phyloP scores from a whole-genome alignment of 2,329 filamentous ascomycete genomes.

The Cercospora janseana region DNA sequence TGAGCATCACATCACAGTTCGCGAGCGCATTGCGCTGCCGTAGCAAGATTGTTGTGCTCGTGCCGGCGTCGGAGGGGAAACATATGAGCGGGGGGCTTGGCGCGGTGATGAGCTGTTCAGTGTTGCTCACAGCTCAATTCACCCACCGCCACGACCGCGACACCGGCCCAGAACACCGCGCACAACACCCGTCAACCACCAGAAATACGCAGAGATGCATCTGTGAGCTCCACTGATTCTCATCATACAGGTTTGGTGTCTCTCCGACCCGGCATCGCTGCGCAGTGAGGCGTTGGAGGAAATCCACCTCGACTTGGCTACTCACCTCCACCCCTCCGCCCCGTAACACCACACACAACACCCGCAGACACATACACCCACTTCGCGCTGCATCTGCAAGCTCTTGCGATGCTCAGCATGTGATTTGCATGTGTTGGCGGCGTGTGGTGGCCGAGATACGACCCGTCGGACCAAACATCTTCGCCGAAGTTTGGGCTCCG shows the following conservation, averaged over 20 bases:
- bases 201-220: not conserved
- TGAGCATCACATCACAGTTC: not conserved
- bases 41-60: not conserved
- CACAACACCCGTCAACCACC: conserved; percentile 1
- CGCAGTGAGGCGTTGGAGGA: conserved; percentile 7
- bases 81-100: conserved; percentile 7
- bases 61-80: conserved; percentile 8
- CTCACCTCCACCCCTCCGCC: conserved; percentile 5
- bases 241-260: not conserved
- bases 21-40: not conserved
- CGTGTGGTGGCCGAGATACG: conserved; percentile 13
- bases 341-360: not conserved
- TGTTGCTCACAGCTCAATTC: not conserved
- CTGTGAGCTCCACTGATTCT: not conserved
- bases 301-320: not conserved
- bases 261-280: conserved; percentile 7
- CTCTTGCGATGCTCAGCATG: conserved; percentile 1
- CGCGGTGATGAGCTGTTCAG: not conserved
- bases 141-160: not conserved
- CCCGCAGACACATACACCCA: not conserved
- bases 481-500: not conserved
- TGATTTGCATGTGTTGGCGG: conserved; percentile 10
- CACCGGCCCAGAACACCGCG: not conserved
- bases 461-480: not conserved
- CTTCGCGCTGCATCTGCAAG: conserved; percentile 3